Evolutionary conservation across 208 protist genomes (phyloP).

Genomic region (Leishmania arabica): DNA sequence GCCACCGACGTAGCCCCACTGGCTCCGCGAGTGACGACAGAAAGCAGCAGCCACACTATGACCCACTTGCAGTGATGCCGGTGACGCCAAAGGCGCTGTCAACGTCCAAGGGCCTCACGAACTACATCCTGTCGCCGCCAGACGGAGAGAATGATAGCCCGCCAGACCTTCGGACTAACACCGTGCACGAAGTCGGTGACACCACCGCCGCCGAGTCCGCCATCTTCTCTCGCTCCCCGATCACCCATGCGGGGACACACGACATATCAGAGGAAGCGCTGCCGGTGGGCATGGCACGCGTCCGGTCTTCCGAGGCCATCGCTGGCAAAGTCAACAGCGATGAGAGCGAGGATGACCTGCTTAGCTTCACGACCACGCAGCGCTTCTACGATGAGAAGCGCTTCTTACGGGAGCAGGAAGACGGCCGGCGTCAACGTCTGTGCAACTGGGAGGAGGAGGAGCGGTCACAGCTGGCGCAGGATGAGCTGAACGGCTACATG

Average conservation of each 20-base stretch:
- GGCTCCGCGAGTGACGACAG: background rate
- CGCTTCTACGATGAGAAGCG: constrained; percentile 71
- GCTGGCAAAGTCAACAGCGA: constrained; percentile 12
- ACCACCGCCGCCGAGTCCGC: constrained; percentile 3
- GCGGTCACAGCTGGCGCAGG: constrained; percentile 38
- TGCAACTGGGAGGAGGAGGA: constrained; percentile 82
- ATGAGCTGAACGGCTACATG: constrained; percentile 37
- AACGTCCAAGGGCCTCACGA: background rate
- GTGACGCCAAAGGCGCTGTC: background rate
- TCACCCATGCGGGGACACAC: constrained; percentile 8
- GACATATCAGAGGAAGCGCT: constrained; percentile 15
- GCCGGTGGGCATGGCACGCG: background rate
- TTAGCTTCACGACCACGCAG: constrained; percentile 78
- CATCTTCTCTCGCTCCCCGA: constrained; percentile 15
- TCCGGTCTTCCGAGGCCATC: constrained; percentile 1
- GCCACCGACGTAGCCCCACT: background rate
- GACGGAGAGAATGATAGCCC: background rate
- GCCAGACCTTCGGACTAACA: background rate
- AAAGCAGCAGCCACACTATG: constrained; percentile 8
- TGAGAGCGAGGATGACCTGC: constrained; percentile 37
- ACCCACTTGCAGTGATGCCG: constrained; percentile 1
- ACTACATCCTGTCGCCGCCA: background rate
- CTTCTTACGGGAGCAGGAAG: constrained; percentile 60
- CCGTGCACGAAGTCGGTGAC: background rate
- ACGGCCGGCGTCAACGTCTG: constrained; percentile 56